A percentile compares a stretch with the other conserved stretches of the same genome.
Evolutionary conservation across 192 early-diverging fungal genomes (phyloP).

Genomic region (Entomortierella chlamydospora): DNA sequence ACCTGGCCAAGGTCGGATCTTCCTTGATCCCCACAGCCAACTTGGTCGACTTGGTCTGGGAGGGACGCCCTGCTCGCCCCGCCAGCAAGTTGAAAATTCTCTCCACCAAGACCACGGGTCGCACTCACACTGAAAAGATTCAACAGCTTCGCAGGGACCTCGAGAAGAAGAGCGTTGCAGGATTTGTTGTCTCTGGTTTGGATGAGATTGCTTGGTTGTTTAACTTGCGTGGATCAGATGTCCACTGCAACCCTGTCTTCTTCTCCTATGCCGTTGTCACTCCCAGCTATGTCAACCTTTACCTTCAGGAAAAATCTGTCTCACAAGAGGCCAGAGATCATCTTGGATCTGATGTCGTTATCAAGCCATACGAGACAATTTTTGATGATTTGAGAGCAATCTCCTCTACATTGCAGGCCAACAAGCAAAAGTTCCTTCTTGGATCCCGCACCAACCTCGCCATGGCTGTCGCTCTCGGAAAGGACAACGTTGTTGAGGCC

Average conservation of each 20-base stretch:
- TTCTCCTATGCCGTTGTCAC: conserved; percentile 92
- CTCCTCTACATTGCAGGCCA: conserved; percentile 43
- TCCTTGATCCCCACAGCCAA: conserved; percentile 80
- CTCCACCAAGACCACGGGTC: conserved; percentile 49
- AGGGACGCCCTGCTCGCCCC: conserved; percentile 79
- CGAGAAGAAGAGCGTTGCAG: conserved; percentile 71
- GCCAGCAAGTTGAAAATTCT: conserved; percentile 41
- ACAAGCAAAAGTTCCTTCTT: conserved; percentile 52
- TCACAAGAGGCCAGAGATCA: conserved; percentile 70
- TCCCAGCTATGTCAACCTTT: conserved; percentile 72
- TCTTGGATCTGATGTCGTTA: conserved; percentile 65
- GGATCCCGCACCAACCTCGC: conserved; percentile 43
- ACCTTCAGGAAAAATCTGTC: conserved; percentile 82
- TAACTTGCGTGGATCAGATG: conserved; percentile 96
- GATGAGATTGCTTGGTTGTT: conserved; percentile 99
- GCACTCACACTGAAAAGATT: conserved; percentile 75
- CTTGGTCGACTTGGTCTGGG: conserved; percentile 91
- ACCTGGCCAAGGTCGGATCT: conserved; percentile 70
- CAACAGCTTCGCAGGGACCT: conserved; percentile 73
- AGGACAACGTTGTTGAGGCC: conserved; percentile 63
- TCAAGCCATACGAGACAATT: conserved; percentile 81
- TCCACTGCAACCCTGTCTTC: conserved; percentile 97
- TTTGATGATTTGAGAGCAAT: conserved; percentile 77
- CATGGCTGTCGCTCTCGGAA: conserved; percentile 47
- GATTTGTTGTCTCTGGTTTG: conserved; percentile 86